Evolutionary conservation across 1,139 yeast species (phyloP).

Genomic region (Entelexis paramagnoliae): DNA sequence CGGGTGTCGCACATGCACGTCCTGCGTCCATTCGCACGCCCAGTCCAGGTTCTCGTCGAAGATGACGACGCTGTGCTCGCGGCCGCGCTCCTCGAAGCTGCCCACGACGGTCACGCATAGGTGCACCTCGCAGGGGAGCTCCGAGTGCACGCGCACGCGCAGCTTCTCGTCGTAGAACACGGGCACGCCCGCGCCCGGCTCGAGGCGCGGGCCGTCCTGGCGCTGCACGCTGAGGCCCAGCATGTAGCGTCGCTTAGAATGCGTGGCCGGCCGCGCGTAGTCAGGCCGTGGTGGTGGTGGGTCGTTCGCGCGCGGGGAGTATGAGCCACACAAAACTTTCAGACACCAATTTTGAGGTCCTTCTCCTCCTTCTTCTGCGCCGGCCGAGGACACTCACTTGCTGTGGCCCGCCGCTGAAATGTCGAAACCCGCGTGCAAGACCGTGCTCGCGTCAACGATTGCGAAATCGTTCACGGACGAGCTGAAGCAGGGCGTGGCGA

Average conservation of each 20-base stretch:
- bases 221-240: conserved; percentile 15
- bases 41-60: conserved; percentile 16
- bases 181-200: not conserved
- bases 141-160: conserved; percentile 6
- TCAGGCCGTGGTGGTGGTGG: not conserved
- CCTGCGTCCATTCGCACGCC: conserved; percentile 4
- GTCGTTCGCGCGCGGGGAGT: not conserved
- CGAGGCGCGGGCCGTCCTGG: conserved; percentile 10
- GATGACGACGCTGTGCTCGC: conserved; percentile 15
- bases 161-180: conserved; percentile 21
- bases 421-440: conserved; percentile 34
- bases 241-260: too few relatives aligned
- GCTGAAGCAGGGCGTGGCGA: conserved; percentile 47
- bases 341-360: not conserved
- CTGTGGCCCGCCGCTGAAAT: not conserved
- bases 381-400: too few relatives aligned
- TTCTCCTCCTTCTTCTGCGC: not conserved
- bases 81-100: conserved; percentile 12
- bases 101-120: conserved; percentile 18
- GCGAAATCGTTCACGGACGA: conserved; percentile 76
- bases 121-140: conserved; percentile 14
- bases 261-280: too few relatives aligned
- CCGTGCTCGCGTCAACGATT: conserved; percentile 76
- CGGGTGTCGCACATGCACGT: conserved; percentile 20
- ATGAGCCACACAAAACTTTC: conserved; percentile 2